Evolutionary conservation across 257 asterid species (phyloP).

Genomic region (Solanum raphanifolium): DNA sequence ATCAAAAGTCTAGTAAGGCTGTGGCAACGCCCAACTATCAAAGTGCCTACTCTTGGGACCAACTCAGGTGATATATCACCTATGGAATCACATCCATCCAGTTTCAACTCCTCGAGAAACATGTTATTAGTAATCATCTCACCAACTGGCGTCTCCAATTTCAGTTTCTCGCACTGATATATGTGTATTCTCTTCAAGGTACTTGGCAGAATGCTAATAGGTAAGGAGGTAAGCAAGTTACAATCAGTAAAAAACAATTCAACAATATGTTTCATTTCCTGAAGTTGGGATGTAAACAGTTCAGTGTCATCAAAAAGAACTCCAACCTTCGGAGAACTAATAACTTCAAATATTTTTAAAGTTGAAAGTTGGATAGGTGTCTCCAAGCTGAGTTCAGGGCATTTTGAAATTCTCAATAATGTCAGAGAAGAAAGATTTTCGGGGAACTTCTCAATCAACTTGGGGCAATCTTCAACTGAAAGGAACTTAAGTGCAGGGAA

Average conservation of each 20-base stretch:
- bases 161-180: accelerated
- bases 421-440: not conserved
- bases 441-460: not conserved
- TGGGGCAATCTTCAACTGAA: not conserved
- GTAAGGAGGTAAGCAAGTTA: not conserved
- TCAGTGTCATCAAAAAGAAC: too few relatives aligned
- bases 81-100: not conserved
- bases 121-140: too few relatives aligned
- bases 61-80: not conserved
- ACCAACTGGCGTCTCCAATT: too few relatives aligned
- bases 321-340: too few relatives aligned
- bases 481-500: not conserved
- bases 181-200: not conserved
- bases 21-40: not conserved
- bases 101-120: too few relatives aligned
- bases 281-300: too few relatives aligned
- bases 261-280: not conserved
- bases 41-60: not conserved
- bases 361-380: too few relatives aligned
- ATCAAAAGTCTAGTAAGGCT: not conserved
- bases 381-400: not conserved
- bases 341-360: too few relatives aligned
- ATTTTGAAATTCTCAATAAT: not conserved
- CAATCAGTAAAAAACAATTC: not conserved
- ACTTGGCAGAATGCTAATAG: not conserved